Evolutionary conservation across 75 land plant genomes (phyloP), one percentile per base, ranked within the genome.

Genomic region (Chamaecyparis obtusa): DNA sequence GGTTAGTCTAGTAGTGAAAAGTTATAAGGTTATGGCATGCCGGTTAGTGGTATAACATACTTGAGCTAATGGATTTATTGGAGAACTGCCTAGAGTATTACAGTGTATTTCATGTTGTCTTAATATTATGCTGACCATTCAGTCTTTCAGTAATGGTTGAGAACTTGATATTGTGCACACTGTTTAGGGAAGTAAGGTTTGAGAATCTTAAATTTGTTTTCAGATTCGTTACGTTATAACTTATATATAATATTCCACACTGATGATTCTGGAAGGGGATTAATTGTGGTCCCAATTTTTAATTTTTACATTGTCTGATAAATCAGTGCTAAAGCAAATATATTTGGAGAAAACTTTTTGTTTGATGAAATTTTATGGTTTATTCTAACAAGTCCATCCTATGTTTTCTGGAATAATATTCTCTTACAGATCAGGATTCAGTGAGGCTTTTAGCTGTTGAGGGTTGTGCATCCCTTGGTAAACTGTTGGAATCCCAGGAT

Each of bases 391-490:
- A 81, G 51, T 46, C 24, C 27, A 81, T 46, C 46, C 76, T 74
- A 3, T 43, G 83, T 81, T 9, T 81, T 81, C 43, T 81, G 83
- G 36, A 41, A 81, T 74, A 33, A 74, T 81, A 57, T 71, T 4
- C 2, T 17, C 33, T 88, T 88, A 39, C 91, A 93, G 94, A 93
- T 88, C 94, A 93, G 88, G 94, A 93, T 88, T 93, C 94, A 33
- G 93, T 93, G 64, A 87, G 94, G 79, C 87, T 93, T 55, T 84
- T 92, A 80, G 93, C 94, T 24, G 94, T 93, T 55, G 94, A 93
- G 87, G 94, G 94, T 60, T 93, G 94, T 89, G 94, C 94, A 13
- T 90, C 94, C 21, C 85, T 93, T 32, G 94, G 94, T 46, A 93
- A 92, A 86, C 88, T 93, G 76, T 87, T 93, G 84, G 94, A 93